Percentiles rank a stretch among this genome's conserved stretches.
phyloP scores from a whole-genome alignment of 2,329 filamentous ascomycete species.

The Chaetomium sp. region DNA sequence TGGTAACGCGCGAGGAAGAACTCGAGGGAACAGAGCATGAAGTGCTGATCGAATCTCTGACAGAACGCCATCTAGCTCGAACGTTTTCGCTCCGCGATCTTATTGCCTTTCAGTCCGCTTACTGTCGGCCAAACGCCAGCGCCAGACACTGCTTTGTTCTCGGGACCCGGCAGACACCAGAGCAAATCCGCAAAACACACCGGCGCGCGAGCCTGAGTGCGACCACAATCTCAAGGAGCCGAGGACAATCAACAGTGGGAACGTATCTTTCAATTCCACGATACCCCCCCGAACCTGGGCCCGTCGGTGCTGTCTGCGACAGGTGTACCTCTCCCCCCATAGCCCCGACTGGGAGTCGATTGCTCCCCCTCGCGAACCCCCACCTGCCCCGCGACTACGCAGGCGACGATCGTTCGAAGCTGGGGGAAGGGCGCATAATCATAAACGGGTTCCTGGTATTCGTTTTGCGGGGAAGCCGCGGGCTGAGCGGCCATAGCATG shows the following conservation, averaged over 20 bases:
- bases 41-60: conserved; percentile 22
- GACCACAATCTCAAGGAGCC: too few relatives aligned
- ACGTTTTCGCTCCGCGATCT: conserved; percentile 1
- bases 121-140: background rate
- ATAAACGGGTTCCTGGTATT: conserved; percentile 8
- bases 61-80: conserved; percentile 18
- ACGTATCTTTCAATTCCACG: too few relatives aligned
- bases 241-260: too few relatives aligned
- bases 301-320: too few relatives aligned
- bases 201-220: too few relatives aligned
- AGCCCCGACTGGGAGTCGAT: conserved; percentile 1
- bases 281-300: too few relatives aligned
- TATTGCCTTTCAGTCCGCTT: background rate
- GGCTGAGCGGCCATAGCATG: conserved; percentile 30
- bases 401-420: background rate
- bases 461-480: conserved; percentile 21
- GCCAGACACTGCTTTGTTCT: too few relatives aligned
- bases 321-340: too few relatives aligned
- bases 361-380: conserved; percentile 6
- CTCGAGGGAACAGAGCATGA: conserved; percentile 14
- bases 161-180: too few relatives aligned
- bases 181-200: too few relatives aligned
- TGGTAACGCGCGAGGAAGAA: background rate
- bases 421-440: conserved; percentile 12
- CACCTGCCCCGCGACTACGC: conserved; percentile 5